Evolutionary conservation across 2,329 filamentous ascomycete species (phyloP).

Genomic region (Ophiostoma australiae): DNA sequence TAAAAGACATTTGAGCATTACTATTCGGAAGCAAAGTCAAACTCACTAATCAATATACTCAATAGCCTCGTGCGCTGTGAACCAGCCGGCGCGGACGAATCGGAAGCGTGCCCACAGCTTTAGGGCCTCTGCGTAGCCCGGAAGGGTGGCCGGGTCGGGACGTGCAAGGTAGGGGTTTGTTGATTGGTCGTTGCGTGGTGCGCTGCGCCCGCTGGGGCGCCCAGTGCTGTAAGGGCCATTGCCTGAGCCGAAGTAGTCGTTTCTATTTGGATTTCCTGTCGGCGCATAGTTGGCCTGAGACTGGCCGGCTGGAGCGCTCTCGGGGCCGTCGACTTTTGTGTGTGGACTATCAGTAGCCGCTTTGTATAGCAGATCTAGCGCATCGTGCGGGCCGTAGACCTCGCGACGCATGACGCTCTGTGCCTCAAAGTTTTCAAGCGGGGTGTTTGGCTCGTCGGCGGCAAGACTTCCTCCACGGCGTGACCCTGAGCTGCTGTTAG

Average conservation of each 20-base stretch:
- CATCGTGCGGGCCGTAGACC: constrained; percentile 88
- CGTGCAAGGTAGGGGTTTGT: constrained; percentile 42
- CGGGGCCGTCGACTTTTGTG: constrained; percentile 17
- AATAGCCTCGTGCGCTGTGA: constrained; percentile 88
- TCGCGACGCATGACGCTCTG: constrained; percentile 62
- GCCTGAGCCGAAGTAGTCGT: background rate
- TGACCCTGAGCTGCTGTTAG: constrained; percentile 28
- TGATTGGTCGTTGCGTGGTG: constrained; percentile 34
- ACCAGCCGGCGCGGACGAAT: constrained; percentile 96
- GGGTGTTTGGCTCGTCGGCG: constrained; percentile 52
- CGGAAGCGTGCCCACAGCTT: constrained; percentile 87
- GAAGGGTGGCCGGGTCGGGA: constrained; percentile 40
- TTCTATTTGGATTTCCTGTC: background rate
- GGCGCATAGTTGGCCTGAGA: constrained; percentile 14
- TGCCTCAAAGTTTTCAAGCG: constrained; percentile 60
- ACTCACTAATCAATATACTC: constrained; percentile 86
- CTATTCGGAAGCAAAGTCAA: background rate
- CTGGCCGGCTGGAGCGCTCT: background rate
- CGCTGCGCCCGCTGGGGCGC: constrained; percentile 27
- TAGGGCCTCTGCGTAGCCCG: constrained; percentile 64
- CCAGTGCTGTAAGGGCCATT: constrained; percentile 25
- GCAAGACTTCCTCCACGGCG: constrained; percentile 37
- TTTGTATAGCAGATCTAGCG: constrained; percentile 84
- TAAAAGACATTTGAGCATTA: background rate
- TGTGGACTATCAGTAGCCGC: constrained; percentile 54